Conservation (phyloP, 306 rosid genomes). For the Pyrus betulifolia region DNA sequence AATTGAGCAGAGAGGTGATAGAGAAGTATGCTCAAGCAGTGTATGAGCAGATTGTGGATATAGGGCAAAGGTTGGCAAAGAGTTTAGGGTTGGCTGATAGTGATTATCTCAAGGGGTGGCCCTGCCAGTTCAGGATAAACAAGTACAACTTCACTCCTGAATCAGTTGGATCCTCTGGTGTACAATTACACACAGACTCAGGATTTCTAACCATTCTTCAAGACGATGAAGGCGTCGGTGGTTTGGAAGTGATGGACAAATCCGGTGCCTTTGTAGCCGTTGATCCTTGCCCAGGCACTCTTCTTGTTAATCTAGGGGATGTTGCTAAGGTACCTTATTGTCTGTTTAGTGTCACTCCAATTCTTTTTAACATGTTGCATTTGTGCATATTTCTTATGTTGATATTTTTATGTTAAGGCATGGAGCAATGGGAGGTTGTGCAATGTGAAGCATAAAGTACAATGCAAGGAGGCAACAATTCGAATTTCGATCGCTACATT, state of each 20-base stretch:
- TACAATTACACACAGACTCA: slow-evolving; percentile 47
- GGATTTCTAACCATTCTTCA: slow-evolving; percentile 54
- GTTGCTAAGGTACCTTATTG: slow-evolving; percentile 29
- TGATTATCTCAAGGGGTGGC: slow-evolving; percentile 35
- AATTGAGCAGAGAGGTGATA: slow-evolving; percentile 12
- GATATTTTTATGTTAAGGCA: not conserved
- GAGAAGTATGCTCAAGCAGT: slow-evolving; percentile 35
- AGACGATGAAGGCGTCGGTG: slow-evolving; percentile 60
- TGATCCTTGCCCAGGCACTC: slow-evolving; percentile 38
- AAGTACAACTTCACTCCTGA: slow-evolving; percentile 47
- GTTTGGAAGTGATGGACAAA: slow-evolving; percentile 45
- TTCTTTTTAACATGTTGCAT: too few relatives aligned
- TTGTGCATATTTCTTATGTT: not conserved
- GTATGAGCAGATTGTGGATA: slow-evolving; percentile 25
- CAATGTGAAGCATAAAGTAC: slow-evolving; percentile 47
- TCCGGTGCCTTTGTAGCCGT: slow-evolving; percentile 27
- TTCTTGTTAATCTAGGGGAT: slow-evolving; percentile 50
- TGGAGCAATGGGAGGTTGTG: slow-evolving; percentile 67
- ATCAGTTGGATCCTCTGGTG: slow-evolving; percentile 43
- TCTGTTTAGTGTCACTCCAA: too few relatives aligned
- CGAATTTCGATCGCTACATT: slow-evolving; percentile 42
- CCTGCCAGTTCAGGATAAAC: slow-evolving; percentile 49
- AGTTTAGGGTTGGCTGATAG: slow-evolving; percentile 26
- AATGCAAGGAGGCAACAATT: slow-evolving; percentile 38
- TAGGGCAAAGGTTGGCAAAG: slow-evolving; percentile 36